A percentile compares a stretch with the other conserved stretches of the same genome.
phyloP scores from a whole-genome alignment of 1,284 basidiomycete genomes.

The Schizopora paradoxa region DNA sequence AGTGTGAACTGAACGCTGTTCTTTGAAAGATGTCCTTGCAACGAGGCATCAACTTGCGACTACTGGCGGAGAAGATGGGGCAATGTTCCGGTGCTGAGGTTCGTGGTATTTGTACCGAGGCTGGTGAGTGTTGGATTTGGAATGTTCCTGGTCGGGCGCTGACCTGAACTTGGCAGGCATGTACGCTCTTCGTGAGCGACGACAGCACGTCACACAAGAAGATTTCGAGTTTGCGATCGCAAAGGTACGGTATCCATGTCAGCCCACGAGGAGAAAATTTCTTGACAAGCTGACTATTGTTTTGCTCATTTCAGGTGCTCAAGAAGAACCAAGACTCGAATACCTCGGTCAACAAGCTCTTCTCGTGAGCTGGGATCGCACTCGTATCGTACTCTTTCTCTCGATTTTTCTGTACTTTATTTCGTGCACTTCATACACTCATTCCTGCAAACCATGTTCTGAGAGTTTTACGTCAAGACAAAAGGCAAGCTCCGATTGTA shows the following conservation, averaged over 20 bases:
- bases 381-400: too few species aligned
- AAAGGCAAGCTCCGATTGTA: too few species aligned
- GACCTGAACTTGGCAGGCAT: constrained; percentile 52
- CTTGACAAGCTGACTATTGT: constrained; percentile 6
- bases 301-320: constrained; percentile 49
- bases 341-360: constrained; percentile 86
- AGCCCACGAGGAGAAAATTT: neutral
- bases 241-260: constrained; percentile 49
- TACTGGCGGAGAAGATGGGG: constrained; percentile 98
- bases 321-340: constrained; percentile 93
- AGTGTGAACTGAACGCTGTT: neutral
- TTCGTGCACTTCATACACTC: too few species aligned
- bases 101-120: constrained; percentile 97
- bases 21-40: constrained; percentile 86
- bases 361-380: too few species aligned
- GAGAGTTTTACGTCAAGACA: too few species aligned
- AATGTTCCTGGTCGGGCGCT: constrained; percentile 1
- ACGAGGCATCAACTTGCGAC: constrained; percentile 93
- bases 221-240: constrained; percentile 98
- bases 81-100: constrained; percentile 98
- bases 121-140: constrained; percentile 51
- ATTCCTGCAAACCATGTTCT: too few species aligned
- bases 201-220: constrained; percentile 97
- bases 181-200: constrained; percentile 93
- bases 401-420: too few species aligned